phyloP scores from a whole-genome alignment of 73 alveolate genomes.

The Paramecium sonneborni region DNA sequence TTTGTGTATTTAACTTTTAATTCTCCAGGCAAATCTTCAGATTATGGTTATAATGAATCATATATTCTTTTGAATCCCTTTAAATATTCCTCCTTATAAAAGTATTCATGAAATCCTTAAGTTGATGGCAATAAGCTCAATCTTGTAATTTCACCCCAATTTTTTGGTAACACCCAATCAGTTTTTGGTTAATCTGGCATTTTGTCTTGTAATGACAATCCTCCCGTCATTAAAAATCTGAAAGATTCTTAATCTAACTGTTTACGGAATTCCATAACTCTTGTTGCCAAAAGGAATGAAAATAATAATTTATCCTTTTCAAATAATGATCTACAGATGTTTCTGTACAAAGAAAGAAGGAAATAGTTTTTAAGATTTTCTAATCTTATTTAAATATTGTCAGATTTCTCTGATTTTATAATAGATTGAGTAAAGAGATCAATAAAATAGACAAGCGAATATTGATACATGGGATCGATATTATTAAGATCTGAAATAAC shows the following conservation, averaged over 20 bases:
- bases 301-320: constrained; percentile 99
- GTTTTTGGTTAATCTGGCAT: constrained; percentile 97
- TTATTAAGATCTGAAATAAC: constrained; percentile 97
- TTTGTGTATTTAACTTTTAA: constrained; percentile 73
- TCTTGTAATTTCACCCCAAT: constrained; percentile 94
- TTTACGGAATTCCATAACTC: constrained; percentile 85
- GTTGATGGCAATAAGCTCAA: constrained; percentile 73
- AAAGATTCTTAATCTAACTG: constrained; percentile 87
- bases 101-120: constrained; percentile 66
- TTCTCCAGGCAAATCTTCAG: constrained; percentile 87
- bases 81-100: constrained; percentile 70
- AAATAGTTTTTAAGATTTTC: constrained; percentile 90
- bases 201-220: constrained; percentile 96
- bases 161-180: constrained; percentile 95
- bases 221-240: constrained; percentile 99
- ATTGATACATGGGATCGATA: constrained; percentile 99
- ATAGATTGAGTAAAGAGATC: constrained; percentile 87
- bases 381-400: constrained; percentile 88
- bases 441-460: constrained; percentile 95
- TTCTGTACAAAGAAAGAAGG: constrained; percentile 90
- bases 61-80: constrained; percentile 85
- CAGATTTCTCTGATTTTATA: constrained; percentile 88
- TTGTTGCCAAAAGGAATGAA: constrained; percentile 96
- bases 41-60: constrained; percentile 93
- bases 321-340: constrained; percentile 97